Base-by-base conservation (phyloP, 2,329 filamentous ascomycete species). In the Ascochyta rabiei region DNA sequence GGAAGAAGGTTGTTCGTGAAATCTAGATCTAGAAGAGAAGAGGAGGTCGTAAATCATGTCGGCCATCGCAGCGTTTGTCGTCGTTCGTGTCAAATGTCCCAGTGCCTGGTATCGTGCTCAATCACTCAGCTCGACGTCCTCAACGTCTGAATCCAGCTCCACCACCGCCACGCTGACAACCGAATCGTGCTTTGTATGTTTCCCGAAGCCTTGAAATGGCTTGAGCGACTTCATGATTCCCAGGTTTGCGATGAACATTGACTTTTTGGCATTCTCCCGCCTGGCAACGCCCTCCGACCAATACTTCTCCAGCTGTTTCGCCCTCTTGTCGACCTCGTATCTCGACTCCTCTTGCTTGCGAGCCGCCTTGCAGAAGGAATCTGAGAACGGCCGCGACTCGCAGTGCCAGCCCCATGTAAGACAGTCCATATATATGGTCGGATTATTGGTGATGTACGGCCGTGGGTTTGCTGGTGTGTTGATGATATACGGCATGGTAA, bases 401-500 rank as follows among this genome's bases (percentile, higher is more conserved):
- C 54, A 57, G 3, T 40, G 19, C 59, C 62, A 66, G 15, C 59
- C 50, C 52, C 60, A 66, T 2, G 49, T 31, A 10, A 44, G 38
- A 19, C 51, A 59, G 40, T 67, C 62, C 21, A 68, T 56, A 47
- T 57, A 66, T 35, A 68, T 64, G n/a, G 31, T 48, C 1, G 59
- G 57, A 38, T 66, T 56, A 39, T 66, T 63, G 38, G 60, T 64
- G 40, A 67, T 53, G 47, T 58, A 68, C 12, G 57, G 54, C 4
- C 56, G 56, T n/a, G 55, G 56, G 23, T 48, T 51, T 15, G 31
- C 38, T 3, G 61, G 63, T 6, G 57, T 55, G 31, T 57, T 48
- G 46, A 66, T 63, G 26, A 67, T 56, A 52, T 67, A 67, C 3
- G 64, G 63, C 64, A 67, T 67, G 7, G 9, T 56, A 24, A 13